These are phyloP conservation scores for Monilinia fructicola DNA, from an alignment of 2,329 filamentous ascomycete genomes.

Conservation along the genomic window DNA sequence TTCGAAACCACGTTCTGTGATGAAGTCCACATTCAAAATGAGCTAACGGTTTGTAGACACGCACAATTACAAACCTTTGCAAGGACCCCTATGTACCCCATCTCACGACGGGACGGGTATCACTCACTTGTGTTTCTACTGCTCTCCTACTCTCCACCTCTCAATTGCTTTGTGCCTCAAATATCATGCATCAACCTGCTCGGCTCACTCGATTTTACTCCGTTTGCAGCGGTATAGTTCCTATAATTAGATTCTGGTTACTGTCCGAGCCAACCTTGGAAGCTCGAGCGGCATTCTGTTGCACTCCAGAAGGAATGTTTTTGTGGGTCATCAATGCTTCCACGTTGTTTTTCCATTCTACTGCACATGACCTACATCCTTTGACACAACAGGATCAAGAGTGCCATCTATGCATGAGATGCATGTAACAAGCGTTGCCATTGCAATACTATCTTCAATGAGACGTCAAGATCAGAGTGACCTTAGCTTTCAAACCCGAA, in stretches of 20 bases:
- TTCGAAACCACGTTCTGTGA: not conserved
- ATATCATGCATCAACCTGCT: not conserved
- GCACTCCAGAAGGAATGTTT: not conserved
- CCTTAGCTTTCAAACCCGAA: not conserved
- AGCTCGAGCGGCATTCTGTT: not conserved
- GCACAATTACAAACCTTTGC: not conserved
- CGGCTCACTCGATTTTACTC: not conserved
- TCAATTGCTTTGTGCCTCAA: not conserved
- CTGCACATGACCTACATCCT: not conserved
- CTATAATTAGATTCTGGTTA: not conserved
- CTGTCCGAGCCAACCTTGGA: conserved; percentile 9
- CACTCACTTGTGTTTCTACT: not conserved
- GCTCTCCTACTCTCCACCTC: not conserved
- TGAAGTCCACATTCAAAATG: too few relatives aligned
- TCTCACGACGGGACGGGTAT: not conserved
- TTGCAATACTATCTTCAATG: not conserved
- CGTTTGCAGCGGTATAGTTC: not conserved
- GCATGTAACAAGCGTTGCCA: not conserved
- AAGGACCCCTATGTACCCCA: not conserved
- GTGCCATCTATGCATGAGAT: not conserved
- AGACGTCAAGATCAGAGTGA: not conserved
- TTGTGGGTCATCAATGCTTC: not conserved
- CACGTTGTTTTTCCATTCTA: too few relatives aligned
- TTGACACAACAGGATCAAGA: not conserved
- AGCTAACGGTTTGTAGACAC: not conserved